Base-by-base conservation (phyloP, 352 stramenopile species). In the Pythium grandisporangium region DNA sequence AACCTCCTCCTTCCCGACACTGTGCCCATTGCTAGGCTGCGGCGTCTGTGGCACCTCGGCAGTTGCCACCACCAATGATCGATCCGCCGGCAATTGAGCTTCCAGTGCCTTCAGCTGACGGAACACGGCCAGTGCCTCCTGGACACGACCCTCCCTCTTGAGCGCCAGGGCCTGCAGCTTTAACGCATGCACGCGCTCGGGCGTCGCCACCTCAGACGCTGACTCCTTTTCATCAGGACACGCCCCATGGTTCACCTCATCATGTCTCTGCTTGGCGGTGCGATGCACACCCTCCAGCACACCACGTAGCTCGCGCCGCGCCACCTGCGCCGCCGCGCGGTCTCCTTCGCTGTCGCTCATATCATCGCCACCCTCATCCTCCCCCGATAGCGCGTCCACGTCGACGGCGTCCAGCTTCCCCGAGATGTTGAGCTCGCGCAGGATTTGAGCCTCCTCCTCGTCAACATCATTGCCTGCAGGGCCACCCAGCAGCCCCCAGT, bases 391-490 rank as follows among this genome's bases (percentile, higher is more conserved):
- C 24, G 57, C 61, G 22, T 59, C 45, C 11, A 71, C 42, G 25
- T 51, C 51, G 5, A 67, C 12, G 20, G 48, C 32, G 7, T 71
- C 53, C 4, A 55, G 14, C 5, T 41, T 42, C 12, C 36, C 55
- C 6, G 39, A 30, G 13, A 84, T 30, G 32, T 78, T 58, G 14
- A 87, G 58, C 23, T 63, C 55, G 13, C 65, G 56, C 24, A 88
- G 39, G 25, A 88, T 83, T 17, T 53, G 55, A n/a, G 66, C 58
- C 43, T 88, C 71, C 32, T 87, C 74, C 30, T 85, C 67, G 25
- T 70, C 60, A 14, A 60, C 51, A 2, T 56, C 44, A 33, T 53
- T 50, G 24, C 39, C 43, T 11, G 24, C 54, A 32, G 25, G 53
- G 10, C 55, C 61, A 13, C 78, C 49, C 7, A 82, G 47, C 47